These are phyloP conservation scores for Fusarium beomiforme DNA, from an alignment of 2,329 filamentous ascomycete genomes.

Conservation along the genomic window DNA sequence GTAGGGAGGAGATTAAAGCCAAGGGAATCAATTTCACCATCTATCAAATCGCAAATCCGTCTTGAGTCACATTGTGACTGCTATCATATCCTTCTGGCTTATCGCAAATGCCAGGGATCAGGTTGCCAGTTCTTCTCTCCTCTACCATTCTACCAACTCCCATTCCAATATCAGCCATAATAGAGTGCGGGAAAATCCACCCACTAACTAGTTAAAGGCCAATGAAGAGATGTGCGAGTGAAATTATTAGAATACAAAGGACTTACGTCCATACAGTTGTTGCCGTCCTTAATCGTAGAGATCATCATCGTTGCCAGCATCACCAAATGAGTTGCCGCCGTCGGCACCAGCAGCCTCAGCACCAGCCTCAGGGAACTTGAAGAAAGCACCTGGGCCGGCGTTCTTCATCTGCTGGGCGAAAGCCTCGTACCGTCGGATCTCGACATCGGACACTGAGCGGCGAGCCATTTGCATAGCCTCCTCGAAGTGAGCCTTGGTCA, in stretches of 20 bases:
- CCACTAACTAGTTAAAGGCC: slow-evolving; percentile 28
- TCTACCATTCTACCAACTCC: slow-evolving; percentile 52
- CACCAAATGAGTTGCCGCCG: slow-evolving; percentile 75
- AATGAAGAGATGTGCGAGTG: slow-evolving; percentile 50
- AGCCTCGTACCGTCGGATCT: slow-evolving; percentile 97
- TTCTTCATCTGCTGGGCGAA: slow-evolving; percentile 99
- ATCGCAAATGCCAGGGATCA: slow-evolving; percentile 20
- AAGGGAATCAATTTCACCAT: slow-evolving; percentile 47
- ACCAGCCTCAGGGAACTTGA: slow-evolving; percentile 90
- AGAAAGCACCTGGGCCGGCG: slow-evolving; percentile 92
- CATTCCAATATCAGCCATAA: slow-evolving; percentile 43
- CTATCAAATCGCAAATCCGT: slow-evolving; percentile 43
- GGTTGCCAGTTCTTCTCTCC: slow-evolving; percentile 31
- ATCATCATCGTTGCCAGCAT: slow-evolving; percentile 93
- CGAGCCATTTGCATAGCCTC: slow-evolving; percentile 97
- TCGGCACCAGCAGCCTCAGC: slow-evolving; percentile 68
- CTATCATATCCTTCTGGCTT: slow-evolving; percentile 16
- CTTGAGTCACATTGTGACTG: slow-evolving; percentile 22
- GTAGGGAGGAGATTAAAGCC: slow-evolving; percentile 9
- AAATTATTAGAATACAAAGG: slow-evolving; percentile 61
- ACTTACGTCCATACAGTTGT: slow-evolving; percentile 37
- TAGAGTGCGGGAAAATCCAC: slow-evolving; percentile 40
- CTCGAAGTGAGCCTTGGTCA: slow-evolving; percentile 97
- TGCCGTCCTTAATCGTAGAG: slow-evolving; percentile 82
- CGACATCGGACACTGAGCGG: slow-evolving; percentile 93